Evolutionary conservation across 1,284 basidiomycete genomes (phyloP), one percentile per base, ranked within the genome.

Genomic region (Volvariella surrecta): DNA sequence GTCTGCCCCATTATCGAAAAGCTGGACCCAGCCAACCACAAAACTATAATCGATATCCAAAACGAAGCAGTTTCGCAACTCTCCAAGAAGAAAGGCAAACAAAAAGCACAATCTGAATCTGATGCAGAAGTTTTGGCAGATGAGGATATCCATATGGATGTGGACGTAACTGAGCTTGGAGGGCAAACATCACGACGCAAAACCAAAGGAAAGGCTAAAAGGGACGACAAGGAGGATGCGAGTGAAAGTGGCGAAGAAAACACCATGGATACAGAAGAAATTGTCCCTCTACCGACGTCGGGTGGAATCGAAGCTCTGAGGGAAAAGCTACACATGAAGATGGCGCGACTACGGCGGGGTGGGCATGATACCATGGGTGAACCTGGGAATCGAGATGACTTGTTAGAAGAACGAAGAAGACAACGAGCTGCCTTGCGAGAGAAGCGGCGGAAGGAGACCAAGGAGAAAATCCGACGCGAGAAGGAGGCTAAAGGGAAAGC

Each of bases 1-100:
- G n/a, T 19, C n/a, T 15, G 34, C 13, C n/a, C 17, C 18, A 32
- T 11, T 34, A 17, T 19, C 11, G 8, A 4, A 18, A 53, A 94
- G 91, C 84, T 95, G 52, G 90, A 96, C 60, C 92, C 92, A 1
- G 80, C 80, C 3, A 92, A 94, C 63, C 74, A 90, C 55, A 87
- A 88, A 61, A 84, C 85, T 6, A 72, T 91, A 24, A 54, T 89
- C 16, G 87, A 94, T 46, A 66, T 92, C 24, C 85, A 86, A 58
- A 68, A 72, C 47, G 77, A 83, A 54, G 61, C 64, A 17, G 54
- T 64, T 11, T 53, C 58, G 51, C 45, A 58, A 24, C 53, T 55
- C 39, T 37, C 48, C 16, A 58, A 63, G 38, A 42, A 45, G 4
- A 56, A 58, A 24, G 50, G 49, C 28, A 70, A 71, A 50, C 67